Base-by-base conservation (phyloP, 179 eudicot genomes). In the Silene vulgaris region DNA sequence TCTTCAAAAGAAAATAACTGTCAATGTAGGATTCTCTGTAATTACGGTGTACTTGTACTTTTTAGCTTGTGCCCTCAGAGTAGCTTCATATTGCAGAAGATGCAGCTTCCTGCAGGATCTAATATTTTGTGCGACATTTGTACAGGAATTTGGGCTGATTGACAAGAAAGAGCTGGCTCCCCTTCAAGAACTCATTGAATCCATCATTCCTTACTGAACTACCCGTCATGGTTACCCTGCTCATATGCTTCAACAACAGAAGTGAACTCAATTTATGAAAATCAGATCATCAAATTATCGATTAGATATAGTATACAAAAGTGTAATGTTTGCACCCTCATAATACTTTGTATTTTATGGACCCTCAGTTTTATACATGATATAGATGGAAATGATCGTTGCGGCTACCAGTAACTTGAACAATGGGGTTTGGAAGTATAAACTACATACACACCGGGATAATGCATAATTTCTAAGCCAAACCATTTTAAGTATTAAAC, bases 161-260 rank as follows among this genome's bases (percentile, higher is more conserved):
- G 97, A 93, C 84, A 91, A 89, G 96, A 91, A 88, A 87, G 97
- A 93, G 80, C 91, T 93, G 57, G 97, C 96, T 77, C 97, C 97
- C 5, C 96, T 93, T 71, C 93, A 91, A 69, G 97, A 91, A 78
- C 98, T 93, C 75, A 90, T 93, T 63, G 96, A 93, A 73, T 89
- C 97, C 21, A 90, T 88, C 74, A 65, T 91, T 76, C 91, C 97
- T 13, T 91, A 87, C 75, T 92, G 81, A 89, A 79, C 71, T 68
- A 72, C 14, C 19, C 52, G 6, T 8, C 52, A 45, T 45, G 13
- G 2, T 45, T 1, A 2, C 21, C 60, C n/a, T 6, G 71, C 16
- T 54, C 60, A 23, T 30, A 17, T 57, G 52, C 68, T 69, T 52
- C 14, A 60, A 65, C 26, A 23, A 61, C 35, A 63, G 13, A 76